Percentiles rank a stretch among this genome's conserved stretches.
These are phyloP conservation scores for Bruguiera gymnorhiza DNA, from an alignment of 345 rosid genomes.

Conservation along the genomic window DNA sequence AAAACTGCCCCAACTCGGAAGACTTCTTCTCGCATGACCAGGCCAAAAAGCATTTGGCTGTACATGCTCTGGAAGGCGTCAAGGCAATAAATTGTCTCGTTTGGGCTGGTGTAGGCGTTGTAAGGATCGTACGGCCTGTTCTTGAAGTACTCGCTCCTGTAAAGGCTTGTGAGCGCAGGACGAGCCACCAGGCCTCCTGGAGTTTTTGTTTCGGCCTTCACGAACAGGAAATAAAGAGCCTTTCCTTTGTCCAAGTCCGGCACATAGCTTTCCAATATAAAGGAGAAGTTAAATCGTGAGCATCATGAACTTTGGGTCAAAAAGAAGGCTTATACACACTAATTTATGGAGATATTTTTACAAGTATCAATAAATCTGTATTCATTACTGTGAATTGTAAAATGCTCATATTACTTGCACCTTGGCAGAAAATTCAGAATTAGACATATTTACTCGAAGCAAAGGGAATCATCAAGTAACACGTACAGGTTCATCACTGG, in stretches of 20 bases:
- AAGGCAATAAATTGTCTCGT: constrained; percentile 78
- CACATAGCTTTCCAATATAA: constrained; percentile 49
- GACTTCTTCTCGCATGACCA: constrained; percentile 64
- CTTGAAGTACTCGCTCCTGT: constrained; percentile 86
- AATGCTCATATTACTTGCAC: too few species aligned
- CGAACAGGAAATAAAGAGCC: constrained; percentile 76
- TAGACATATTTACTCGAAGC: too few species aligned
- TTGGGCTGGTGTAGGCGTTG: constrained; percentile 88
- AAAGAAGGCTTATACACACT: not conserved
- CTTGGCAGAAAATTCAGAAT: too few species aligned
- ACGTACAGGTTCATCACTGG: constrained; percentile 98
- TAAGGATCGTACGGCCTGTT: constrained; percentile 83
- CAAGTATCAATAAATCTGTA: too few species aligned
- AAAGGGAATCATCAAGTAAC: not conserved
- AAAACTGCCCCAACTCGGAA: constrained; percentile 90
- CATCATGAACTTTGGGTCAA: not conserved
- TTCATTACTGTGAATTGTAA: too few species aligned
- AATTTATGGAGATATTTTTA: too few species aligned
- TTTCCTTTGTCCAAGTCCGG: constrained; percentile 90
- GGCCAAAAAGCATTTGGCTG: constrained; percentile 86
- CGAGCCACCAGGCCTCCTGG: constrained; percentile 85
- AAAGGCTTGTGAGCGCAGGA: constrained; percentile 94
- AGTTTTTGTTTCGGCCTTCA: constrained; percentile 84
- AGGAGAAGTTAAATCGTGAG: not conserved
- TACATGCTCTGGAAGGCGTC: constrained; percentile 98